A percentile compares a stretch with the other conserved stretches of the same genome.
Conservation (phyloP, 2,329 filamentous ascomycete species). For the Diaporthe caulivora region DNA sequence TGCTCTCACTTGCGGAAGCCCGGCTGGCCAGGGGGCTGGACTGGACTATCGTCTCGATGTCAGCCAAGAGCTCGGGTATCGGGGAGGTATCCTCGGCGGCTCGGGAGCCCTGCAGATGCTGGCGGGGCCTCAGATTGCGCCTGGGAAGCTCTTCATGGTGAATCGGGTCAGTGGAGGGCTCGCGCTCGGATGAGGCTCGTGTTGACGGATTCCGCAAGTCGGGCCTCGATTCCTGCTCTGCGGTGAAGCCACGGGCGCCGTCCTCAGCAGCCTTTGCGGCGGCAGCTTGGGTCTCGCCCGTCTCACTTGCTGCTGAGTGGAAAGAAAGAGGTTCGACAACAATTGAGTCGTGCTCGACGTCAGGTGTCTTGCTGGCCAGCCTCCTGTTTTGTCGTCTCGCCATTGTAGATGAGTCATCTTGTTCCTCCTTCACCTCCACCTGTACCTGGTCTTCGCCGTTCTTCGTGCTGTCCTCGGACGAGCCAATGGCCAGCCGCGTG, state of each 20-base stretch:
- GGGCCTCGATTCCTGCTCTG: not conserved
- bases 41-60: conserved; percentile 18
- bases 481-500: not conserved
- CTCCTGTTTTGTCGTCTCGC: conserved; percentile 15
- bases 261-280: not conserved
- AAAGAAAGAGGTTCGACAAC: not conserved
- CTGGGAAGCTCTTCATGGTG: not conserved
- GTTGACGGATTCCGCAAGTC: not conserved
- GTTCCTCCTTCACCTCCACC: not conserved
- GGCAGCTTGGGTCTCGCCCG: too few relatives aligned
- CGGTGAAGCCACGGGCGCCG: rapidly evolving
- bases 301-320: too few relatives aligned
- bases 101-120: not conserved
- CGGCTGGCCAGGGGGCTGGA: not conserved
- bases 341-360: too few relatives aligned
- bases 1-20: too few relatives aligned
- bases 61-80: conserved; percentile 24
- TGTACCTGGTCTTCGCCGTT: not conserved
- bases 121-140: not conserved
- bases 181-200: not conserved
- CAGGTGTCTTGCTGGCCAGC: not conserved
- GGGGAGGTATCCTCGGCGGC: not conserved
- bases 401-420: not conserved
- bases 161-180: not conserved
- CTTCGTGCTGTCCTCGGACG: not conserved